Evolutionary conservation across 1,284 basidiomycete genomes (phyloP), one percentile per base, ranked within the genome.

Genomic region (Ganoderma boninense): DNA sequence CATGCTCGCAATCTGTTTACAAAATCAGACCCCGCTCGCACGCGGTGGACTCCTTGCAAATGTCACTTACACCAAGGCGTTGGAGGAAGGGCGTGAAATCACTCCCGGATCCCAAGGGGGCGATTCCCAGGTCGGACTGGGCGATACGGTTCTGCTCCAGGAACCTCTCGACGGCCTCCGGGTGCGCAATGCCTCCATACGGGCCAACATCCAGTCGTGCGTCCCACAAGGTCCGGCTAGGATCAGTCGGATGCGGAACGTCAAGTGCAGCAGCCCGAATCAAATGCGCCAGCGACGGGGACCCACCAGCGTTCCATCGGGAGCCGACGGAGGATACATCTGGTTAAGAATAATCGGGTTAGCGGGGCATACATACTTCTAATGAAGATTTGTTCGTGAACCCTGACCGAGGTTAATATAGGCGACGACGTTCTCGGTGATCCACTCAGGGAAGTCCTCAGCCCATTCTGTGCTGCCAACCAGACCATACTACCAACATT

Each of bases 391-490:
- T n/a, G 72, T 11, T 78, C 4, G 29, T 54, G 23, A 23, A 54
- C 26, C 13, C 23, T 54, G 23, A 87, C 92, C 94, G 35, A 94
- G 85, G 79, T 98, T 98, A 72, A 97, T 82, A 80, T 98, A 98
- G 7, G 94, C 88, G n/a, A 95, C 95, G 52, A 92, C 91, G 72
- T 97, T 87, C 60, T 89, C 82, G 56, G 87, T 84, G 69, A 97
- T 89, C 91, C 93, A 97, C 40, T 90, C 85, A 1, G 91, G 85
- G 79, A 97, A 97, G 80, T 97, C 95, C 82, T 97, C 96, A 8
- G 91, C 93, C 86, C 91, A 96, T 81, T 97, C 95, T 7, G 94
- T 96, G 75, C 91, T 92, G 14, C 96, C 96, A 59, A 98, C 84
- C 46, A 97, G 86, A 38, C 96, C 96, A 71, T 96, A 95, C 90